Percentiles rank a stretch among this genome's conserved stretches.
phyloP scores from a whole-genome alignment of 129 eudicot species.

The Pulicaria dysenterica region DNA sequence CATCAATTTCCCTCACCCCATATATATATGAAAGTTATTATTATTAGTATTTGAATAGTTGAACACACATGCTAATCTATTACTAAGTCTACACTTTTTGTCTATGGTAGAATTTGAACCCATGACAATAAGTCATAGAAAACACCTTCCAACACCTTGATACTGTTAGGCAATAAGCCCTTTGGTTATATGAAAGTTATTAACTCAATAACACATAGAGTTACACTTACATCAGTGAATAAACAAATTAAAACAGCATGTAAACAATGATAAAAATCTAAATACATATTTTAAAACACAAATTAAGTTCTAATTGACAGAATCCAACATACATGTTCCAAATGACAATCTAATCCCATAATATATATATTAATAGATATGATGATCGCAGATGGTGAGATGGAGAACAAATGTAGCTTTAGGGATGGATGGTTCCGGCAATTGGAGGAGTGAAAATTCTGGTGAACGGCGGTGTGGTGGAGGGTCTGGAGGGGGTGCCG shows the following conservation, averaged over 20 bases:
- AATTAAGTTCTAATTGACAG: not conserved
- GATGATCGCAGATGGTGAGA: not conserved
- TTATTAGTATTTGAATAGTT: too few species aligned
- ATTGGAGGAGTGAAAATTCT: constrained; percentile 30
- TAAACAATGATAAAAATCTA: not conserved
- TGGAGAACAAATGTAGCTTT: constrained; percentile 4
- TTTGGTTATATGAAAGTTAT: too few species aligned
- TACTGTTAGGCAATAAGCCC: too few species aligned
- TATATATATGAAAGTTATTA: too few species aligned
- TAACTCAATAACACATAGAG: not conserved
- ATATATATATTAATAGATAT: not conserved
- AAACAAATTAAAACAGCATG: not conserved
- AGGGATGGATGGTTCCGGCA: constrained; percentile 20
- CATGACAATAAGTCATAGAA: too few species aligned
- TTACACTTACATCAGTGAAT: not conserved
- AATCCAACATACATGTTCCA: constrained; percentile 16
- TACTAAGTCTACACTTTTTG: too few species aligned
- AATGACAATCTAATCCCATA: not conserved
- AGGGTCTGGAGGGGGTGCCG: constrained; percentile 4
- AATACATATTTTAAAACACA: not conserved
- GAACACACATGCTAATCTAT: too few species aligned
- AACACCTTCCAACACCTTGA: too few species aligned
- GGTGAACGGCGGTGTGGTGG: constrained; percentile 27
- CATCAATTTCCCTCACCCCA: too few species aligned
- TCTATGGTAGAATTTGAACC: too few species aligned